Conservation (phyloP, 2,329 filamentous ascomycete genomes). For the Talaromyces piceae region DNA sequence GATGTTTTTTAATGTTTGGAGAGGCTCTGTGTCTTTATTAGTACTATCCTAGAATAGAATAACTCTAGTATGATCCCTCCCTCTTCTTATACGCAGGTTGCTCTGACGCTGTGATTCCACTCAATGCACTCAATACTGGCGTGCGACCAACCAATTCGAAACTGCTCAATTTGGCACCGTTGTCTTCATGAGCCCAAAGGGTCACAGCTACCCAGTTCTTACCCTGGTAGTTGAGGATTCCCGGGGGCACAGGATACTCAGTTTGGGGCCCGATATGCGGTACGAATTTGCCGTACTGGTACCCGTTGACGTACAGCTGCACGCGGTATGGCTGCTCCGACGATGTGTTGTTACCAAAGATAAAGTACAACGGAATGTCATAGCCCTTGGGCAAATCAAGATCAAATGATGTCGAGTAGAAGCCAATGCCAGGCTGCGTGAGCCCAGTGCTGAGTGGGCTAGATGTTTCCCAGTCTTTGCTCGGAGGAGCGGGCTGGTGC, state of each 20-base stretch:
- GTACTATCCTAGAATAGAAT: too few relatives aligned
- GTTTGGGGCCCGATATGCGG: slow-evolving; percentile 70
- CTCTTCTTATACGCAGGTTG: slow-evolving; percentile 43
- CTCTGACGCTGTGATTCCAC: slow-evolving; percentile 38
- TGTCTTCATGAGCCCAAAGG: slow-evolving; percentile 58
- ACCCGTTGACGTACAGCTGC: slow-evolving; percentile 67
- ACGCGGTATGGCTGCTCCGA: slow-evolving; percentile 52
- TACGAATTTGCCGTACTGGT: slow-evolving; percentile 61
- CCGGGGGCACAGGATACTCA: slow-evolving; percentile 64
- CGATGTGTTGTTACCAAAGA: slow-evolving; percentile 37
- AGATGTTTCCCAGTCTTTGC: slow-evolving; percentile 23
- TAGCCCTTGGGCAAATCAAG: slow-evolving; percentile 46
- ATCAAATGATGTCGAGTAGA: slow-evolving; percentile 46
- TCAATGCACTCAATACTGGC: slow-evolving; percentile 46
- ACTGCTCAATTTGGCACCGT: slow-evolving; percentile 50
- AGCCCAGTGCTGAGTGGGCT: slow-evolving; percentile 34
- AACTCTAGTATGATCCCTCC: slow-evolving; percentile 47
- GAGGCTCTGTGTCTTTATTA: too few relatives aligned
- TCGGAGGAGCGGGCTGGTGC: slow-evolving; percentile 43
- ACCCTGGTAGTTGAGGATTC: slow-evolving; percentile 63
- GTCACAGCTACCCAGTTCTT: slow-evolving; percentile 62
- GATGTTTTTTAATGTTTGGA: too few relatives aligned
- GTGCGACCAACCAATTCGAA: slow-evolving; percentile 45
- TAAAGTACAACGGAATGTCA: slow-evolving; percentile 50
- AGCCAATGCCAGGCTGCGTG: slow-evolving; percentile 42